Conservation (phyloP, 73 alveolate genomes). For the Tetrahymena elliotti region DNA sequence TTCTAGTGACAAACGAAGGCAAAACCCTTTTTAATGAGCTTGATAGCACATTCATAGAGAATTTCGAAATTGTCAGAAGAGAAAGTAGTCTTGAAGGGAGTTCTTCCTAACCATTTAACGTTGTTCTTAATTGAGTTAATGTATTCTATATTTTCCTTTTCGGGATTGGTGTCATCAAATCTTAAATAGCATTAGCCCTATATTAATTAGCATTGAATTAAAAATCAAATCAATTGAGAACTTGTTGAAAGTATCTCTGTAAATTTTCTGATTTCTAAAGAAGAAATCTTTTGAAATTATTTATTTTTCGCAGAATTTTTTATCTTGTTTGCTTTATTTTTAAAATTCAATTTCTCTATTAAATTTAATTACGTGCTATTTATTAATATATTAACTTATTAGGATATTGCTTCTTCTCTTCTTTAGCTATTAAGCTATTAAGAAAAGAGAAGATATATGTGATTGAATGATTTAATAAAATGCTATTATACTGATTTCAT, state of each 20-base stretch:
- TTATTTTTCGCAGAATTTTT: not conserved
- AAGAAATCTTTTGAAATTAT: not conserved
- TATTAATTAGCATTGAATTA: not conserved
- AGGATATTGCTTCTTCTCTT: too few species aligned
- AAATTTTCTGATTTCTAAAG: not conserved
- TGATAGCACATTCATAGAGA: slow-evolving; percentile 86
- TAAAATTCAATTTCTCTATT: too few species aligned
- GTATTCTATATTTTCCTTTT: slow-evolving; percentile 90
- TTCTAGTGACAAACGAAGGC: not conserved
- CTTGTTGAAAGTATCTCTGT: not conserved
- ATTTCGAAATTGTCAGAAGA: slow-evolving; percentile 90
- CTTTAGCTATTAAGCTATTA: too few species aligned
- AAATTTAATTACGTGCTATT: not conserved
- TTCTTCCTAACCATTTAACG: slow-evolving; percentile 91
- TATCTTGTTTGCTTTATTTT: not conserved
- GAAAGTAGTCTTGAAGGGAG: slow-evolving; percentile 89
- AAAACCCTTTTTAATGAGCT: slow-evolving; percentile 58
- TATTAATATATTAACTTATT: too few species aligned
- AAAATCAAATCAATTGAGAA: too few species aligned
- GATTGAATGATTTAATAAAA: too few species aligned
- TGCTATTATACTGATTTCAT: too few species aligned
- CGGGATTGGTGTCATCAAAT: slow-evolving; percentile 98
- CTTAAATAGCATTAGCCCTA: slow-evolving; percentile 91
- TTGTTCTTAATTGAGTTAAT: slow-evolving; percentile 83
- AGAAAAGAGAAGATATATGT: not conserved